These are phyloP conservation scores for Fulvia fulva DNA, from an alignment of 2,329 filamentous ascomycete genomes.

Conservation along the genomic window DNA sequence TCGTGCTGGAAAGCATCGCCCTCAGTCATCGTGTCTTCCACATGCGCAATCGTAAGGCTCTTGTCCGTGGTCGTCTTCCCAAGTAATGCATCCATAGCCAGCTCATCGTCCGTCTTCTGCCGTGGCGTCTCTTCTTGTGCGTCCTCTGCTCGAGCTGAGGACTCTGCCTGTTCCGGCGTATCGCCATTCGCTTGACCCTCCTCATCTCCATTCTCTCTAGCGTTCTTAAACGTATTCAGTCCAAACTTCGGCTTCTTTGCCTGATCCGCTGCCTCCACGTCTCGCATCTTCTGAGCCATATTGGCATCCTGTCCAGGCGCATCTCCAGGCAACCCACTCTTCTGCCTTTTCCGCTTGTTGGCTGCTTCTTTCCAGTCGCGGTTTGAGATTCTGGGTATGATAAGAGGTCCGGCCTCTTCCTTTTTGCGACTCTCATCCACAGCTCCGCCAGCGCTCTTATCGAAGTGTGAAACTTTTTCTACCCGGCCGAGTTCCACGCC, in stretches of 20 bases:
- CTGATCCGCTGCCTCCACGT: constrained; percentile 24
- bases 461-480: constrained; percentile 54
- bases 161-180: constrained; percentile 23
- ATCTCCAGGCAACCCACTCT: constrained; percentile 52
- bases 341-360: constrained; percentile 46
- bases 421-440: constrained; percentile 37
- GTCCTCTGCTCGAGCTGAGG: not conserved
- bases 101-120: constrained; percentile 54
- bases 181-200: constrained; percentile 1
- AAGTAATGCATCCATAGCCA: constrained; percentile 46
- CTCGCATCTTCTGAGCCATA: constrained; percentile 24
- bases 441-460: constrained; percentile 49
- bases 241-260: constrained; percentile 50
- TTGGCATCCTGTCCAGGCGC: constrained; percentile 26
- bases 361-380: constrained; percentile 59
- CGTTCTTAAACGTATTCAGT: constrained; percentile 43
- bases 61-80: constrained; percentile 36
- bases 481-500: constrained; percentile 48
- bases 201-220: constrained; percentile 16
- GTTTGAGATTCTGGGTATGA: constrained; percentile 59
- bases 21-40: constrained; percentile 28
- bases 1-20: constrained; percentile 47
- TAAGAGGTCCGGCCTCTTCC: constrained; percentile 42
- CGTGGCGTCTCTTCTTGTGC: constrained; percentile 7
- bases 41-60: constrained; percentile 37